A percentile compares a stretch with the other conserved stretches of the same genome.
Evolutionary conservation across 2,329 filamentous ascomycete species (phyloP).

Genomic region (Leptographium radiaticola): DNA sequence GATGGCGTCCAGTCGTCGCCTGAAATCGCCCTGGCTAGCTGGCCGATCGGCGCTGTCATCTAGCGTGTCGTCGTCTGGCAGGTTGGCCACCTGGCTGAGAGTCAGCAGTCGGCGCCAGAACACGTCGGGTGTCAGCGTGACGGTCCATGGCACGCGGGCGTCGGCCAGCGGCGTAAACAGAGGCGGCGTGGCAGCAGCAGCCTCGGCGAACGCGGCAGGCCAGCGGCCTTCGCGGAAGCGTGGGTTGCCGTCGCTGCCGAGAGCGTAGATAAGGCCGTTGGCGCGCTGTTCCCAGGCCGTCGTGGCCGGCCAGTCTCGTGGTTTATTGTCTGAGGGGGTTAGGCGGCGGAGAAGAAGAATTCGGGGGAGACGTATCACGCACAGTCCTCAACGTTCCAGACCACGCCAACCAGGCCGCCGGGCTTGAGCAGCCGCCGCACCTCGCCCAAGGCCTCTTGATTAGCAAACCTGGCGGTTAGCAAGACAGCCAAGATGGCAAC

Average conservation of each 20-base stretch:
- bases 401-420: constrained; percentile 46
- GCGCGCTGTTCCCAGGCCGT: constrained; percentile 50
- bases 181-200: constrained; percentile 24
- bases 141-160: constrained; percentile 40
- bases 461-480: constrained; percentile 47
- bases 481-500: background rate
- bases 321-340: constrained; percentile 46
- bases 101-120: constrained; percentile 54
- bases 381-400: constrained; percentile 65
- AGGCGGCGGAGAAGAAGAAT: background rate
- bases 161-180: constrained; percentile 50
- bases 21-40: constrained; percentile 27
- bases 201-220: constrained; percentile 48
- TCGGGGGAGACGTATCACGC: background rate
- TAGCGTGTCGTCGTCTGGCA: constrained; percentile 23
- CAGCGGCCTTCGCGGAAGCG: constrained; percentile 54
- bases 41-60: background rate
- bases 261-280: constrained; percentile 42
- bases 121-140: constrained; percentile 43
- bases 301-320: constrained; percentile 37
- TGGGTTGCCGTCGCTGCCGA: constrained; percentile 42
- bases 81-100: constrained; percentile 52
- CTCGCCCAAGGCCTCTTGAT: constrained; percentile 44
- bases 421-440: constrained; percentile 53
- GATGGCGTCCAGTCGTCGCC: constrained; percentile 38